These are phyloP conservation scores for Calocybe cyanea DNA, from an alignment of 768 basidiomycete species.

Conservation along the genomic window DNA sequence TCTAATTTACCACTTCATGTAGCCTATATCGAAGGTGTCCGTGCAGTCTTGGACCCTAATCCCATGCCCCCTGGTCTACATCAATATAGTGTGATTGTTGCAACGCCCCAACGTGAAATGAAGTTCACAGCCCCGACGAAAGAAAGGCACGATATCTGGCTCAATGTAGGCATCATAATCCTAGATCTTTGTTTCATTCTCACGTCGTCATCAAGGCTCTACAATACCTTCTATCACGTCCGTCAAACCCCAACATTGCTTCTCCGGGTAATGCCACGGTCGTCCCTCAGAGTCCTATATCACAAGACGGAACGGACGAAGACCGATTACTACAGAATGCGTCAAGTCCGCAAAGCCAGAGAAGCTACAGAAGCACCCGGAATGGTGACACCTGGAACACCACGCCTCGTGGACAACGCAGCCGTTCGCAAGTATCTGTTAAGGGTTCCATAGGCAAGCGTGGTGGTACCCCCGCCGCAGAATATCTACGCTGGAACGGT, in stretches of 20 bases:
- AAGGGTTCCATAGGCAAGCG: slow-evolving; percentile 79
- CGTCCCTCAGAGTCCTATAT: slow-evolving; percentile 47
- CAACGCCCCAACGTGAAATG: slow-evolving; percentile 94
- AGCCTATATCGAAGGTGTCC: slow-evolving; percentile 94
- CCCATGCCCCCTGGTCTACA: slow-evolving; percentile 93
- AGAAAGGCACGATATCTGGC: slow-evolving; percentile 97
- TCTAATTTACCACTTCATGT: slow-evolving; percentile 9
- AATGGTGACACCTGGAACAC: slow-evolving; percentile 66
- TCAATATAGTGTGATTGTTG: slow-evolving; percentile 89
- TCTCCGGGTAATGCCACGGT: slow-evolving; percentile 34
- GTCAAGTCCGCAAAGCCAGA: slow-evolving; percentile 71
- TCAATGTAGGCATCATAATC: slow-evolving; percentile 55
- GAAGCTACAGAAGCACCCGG: slow-evolving; percentile 58
- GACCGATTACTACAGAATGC: slow-evolving; percentile 43
- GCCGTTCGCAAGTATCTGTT: slow-evolving; percentile 74
- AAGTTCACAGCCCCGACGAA: slow-evolving; percentile 96
- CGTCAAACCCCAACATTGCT: slow-evolving; percentile 36
- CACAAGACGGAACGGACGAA: slow-evolving; percentile 47
- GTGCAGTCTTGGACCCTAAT: slow-evolving; percentile 90
- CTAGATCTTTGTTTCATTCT: slow-evolving; percentile 8
- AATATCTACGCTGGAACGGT: slow-evolving; percentile 79
- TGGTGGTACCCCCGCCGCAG: slow-evolving; percentile 85
- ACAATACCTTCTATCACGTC: slow-evolving; percentile 83
- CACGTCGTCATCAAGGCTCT: slow-evolving; percentile 59
- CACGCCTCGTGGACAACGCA: slow-evolving; percentile 74